Evolutionary conservation across 2,329 filamentous ascomycete genomes (phyloP).

Genomic region (Cryoendolithus antarcticus): DNA sequence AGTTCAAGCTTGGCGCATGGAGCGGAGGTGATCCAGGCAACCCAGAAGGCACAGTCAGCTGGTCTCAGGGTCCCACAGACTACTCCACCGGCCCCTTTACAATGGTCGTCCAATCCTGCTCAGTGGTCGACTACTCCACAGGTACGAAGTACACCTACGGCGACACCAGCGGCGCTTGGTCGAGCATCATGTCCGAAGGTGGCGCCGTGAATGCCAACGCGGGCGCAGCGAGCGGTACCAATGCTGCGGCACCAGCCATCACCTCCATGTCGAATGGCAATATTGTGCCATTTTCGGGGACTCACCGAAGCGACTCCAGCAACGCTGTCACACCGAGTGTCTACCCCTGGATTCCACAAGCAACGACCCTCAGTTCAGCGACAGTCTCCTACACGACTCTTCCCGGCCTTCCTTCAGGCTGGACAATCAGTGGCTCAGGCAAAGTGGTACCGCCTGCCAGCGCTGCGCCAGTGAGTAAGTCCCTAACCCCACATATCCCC

Average conservation of each 20-base stretch:
- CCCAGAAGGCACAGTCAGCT: slow-evolving; percentile 67
- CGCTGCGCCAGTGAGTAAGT: slow-evolving; percentile 54
- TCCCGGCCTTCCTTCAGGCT: slow-evolving; percentile 60
- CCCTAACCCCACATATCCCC: slow-evolving; percentile 7
- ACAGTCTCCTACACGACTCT: slow-evolving; percentile 32
- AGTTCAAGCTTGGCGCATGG: slow-evolving; percentile 86
- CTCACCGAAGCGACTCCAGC: slow-evolving; percentile 44
- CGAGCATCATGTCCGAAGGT: slow-evolving; percentile 69
- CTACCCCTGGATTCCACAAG: slow-evolving; percentile 55
- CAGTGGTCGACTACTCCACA: slow-evolving; percentile 84
- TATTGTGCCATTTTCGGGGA: slow-evolving; percentile 55
- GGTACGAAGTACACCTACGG: slow-evolving; percentile 74
- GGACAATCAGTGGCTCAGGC: slow-evolving; percentile 65
- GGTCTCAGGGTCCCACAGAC: slow-evolving; percentile 78
- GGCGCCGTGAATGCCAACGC: slow-evolving; percentile 53
- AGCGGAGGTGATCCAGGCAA: slow-evolving; percentile 79
- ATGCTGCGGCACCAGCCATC: slow-evolving; percentile 46
- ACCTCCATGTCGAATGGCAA: slow-evolving; percentile 50
- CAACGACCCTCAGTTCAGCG: slow-evolving; percentile 26
- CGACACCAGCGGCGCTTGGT: slow-evolving; percentile 65
- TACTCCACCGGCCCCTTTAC: slow-evolving; percentile 72
- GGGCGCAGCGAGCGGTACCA: slow-evolving; percentile 39
- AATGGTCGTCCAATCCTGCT: slow-evolving; percentile 69
- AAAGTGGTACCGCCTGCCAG: slow-evolving; percentile 61
- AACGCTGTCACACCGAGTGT: slow-evolving; percentile 43